Conservation (phyloP, 768 basidiomycete genomes). For the Boletus sensibilis region DNA sequence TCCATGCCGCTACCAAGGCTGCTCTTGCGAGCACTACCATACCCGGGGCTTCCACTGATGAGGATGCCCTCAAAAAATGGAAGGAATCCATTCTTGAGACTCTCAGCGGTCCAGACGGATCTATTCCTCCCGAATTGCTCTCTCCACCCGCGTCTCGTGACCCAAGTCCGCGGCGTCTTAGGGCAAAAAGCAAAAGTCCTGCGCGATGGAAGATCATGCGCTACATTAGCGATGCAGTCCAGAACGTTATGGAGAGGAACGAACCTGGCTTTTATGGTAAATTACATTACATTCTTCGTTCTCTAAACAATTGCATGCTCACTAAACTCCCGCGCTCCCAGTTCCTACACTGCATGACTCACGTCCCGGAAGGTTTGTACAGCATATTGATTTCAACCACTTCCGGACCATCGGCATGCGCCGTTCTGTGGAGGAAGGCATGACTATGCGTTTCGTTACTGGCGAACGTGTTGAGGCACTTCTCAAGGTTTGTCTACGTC, state of each 20-base stretch:
- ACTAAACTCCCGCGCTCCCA: conserved; percentile 25
- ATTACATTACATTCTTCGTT: conserved; percentile 14
- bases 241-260: conserved; percentile 60
- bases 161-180: conserved; percentile 73
- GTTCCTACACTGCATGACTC: conserved; percentile 71
- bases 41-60: conserved; percentile 37
- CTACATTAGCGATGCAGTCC: conserved; percentile 76
- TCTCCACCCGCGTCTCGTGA: conserved; percentile 81
- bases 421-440: conserved; percentile 86
- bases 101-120: conserved; percentile 61
- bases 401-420: conserved; percentile 97
- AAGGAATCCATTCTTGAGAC: conserved; percentile 61
- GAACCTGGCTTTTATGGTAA: conserved; percentile 73
- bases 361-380: conserved; percentile 76
- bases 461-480: conserved; percentile 78
- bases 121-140: conserved; percentile 72
- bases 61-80: conserved; percentile 46
- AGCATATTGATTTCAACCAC: conserved; percentile 91
- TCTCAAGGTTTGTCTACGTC: conserved; percentile 56
- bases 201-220: conserved; percentile 82
- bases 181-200: conserved; percentile 77
- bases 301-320: not conserved
- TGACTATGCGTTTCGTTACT: conserved; percentile 90
- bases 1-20: conserved; percentile 64
- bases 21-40: conserved; percentile 48